Evolutionary conservation across 2,329 filamentous ascomycete species (phyloP).

Genomic region (Sporothrix protearum): DNA sequence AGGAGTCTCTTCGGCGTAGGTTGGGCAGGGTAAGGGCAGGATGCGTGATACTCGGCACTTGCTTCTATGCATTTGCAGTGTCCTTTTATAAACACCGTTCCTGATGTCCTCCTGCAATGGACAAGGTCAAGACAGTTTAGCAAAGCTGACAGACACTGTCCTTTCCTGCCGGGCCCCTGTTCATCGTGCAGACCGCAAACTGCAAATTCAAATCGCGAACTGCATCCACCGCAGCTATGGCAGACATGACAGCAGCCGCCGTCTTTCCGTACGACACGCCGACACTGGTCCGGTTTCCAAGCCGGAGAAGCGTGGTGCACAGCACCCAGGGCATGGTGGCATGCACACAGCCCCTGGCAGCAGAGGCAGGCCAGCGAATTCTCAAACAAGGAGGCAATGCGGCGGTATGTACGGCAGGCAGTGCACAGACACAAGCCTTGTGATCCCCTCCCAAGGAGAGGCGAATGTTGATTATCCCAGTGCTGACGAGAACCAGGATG

Average conservation of each 20-base stretch:
- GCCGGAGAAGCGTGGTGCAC: slow-evolving; percentile 86
- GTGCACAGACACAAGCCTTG: not conserved
- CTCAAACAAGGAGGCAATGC: slow-evolving; percentile 73
- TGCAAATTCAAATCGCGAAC: no score
- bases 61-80: not conserved
- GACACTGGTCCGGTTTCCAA: slow-evolving; percentile 52
- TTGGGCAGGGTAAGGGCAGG: no score
- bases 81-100: not conserved
- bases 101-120: not conserved
- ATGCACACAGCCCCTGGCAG: slow-evolving; percentile 84
- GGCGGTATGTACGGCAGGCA: slow-evolving; percentile 43
- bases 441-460: not conserved
- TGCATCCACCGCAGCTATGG: not conserved
- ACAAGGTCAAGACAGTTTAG: not conserved
- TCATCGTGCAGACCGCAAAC: not conserved
- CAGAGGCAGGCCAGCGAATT: slow-evolving; percentile 34
- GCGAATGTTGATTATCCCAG: not conserved
- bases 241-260: slow-evolving; percentile 28
- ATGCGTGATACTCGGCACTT: not conserved
- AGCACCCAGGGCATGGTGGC: slow-evolving; percentile 89
- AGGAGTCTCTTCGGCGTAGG: not conserved
- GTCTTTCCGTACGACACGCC: slow-evolving; percentile 42
- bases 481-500: slow-evolving; percentile 51
- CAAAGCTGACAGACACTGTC: not conserved
- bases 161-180: not conserved